Percentiles rank a stretch among this genome's conserved stretches.
Evolutionary conservation across 805 yeast species (phyloP).

Genomic region (Isabelozyma pseudorhagii): DNA sequence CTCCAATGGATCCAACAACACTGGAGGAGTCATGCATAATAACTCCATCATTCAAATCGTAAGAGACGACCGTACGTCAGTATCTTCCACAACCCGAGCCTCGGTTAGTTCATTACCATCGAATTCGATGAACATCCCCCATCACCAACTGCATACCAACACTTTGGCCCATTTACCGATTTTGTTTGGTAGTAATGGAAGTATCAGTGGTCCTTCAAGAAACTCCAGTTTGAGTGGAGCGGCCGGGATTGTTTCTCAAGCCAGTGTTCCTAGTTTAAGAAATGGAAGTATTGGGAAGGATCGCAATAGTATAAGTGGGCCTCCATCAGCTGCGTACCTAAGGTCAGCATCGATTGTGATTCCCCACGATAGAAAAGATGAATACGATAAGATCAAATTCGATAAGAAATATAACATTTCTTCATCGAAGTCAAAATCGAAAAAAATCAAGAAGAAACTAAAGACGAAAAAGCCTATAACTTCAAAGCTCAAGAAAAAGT

Average conservation of each 20-base stretch:
- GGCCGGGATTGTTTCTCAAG: slow-evolving; percentile 28
- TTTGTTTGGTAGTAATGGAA: slow-evolving; percentile 37
- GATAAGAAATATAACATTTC: slow-evolving; percentile 14
- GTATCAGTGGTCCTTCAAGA: slow-evolving; percentile 41
- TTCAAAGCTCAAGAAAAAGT: background rate
- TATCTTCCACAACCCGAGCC: slow-evolving; percentile 30
- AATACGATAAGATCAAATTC: slow-evolving; percentile 13
- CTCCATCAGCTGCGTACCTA: slow-evolving; percentile 15
- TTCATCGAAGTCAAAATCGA: slow-evolving; percentile 3
- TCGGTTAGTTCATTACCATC: slow-evolving; percentile 42
- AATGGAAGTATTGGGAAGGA: slow-evolving; percentile 31
- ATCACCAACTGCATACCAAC: slow-evolving; percentile 37
- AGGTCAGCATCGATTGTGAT: slow-evolving; percentile 38
- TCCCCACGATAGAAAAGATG: slow-evolving; percentile 28
- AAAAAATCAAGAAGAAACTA: slow-evolving; percentile 6
- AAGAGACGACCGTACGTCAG: slow-evolving; percentile 35
- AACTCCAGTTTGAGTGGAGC: slow-evolving; percentile 36
- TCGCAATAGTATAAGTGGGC: slow-evolving; percentile 6
- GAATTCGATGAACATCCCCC: slow-evolving; percentile 45
- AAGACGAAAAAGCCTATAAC: slow-evolving; percentile 4
- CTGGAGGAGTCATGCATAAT: slow-evolving; percentile 21
- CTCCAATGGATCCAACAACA: slow-evolving; percentile 5
- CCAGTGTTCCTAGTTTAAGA: slow-evolving; percentile 37
- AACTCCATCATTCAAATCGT: slow-evolving; percentile 41
- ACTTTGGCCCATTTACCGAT: slow-evolving; percentile 43